These are phyloP conservation scores for Aspergillus fischeri DNA, from an alignment of 2,329 filamentous ascomycete species.

Conservation along the genomic window DNA sequence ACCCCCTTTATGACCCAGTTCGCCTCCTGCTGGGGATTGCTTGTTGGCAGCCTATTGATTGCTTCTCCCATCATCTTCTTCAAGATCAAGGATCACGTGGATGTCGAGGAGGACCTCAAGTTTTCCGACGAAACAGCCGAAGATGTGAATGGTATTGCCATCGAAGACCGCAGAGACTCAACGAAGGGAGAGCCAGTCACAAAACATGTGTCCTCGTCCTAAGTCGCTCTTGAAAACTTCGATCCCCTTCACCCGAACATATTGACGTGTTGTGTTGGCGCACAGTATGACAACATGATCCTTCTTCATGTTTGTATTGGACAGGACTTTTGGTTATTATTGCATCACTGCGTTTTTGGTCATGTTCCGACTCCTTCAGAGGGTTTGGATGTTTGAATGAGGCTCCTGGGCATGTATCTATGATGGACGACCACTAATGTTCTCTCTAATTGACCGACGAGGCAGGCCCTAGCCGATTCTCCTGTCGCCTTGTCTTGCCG, in stretches of 20 bases:
- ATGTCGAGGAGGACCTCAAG: conserved; percentile 74
- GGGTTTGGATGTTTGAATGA: background rate
- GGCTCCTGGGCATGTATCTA: background rate
- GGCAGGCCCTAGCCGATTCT: background rate
- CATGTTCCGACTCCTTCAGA: background rate
- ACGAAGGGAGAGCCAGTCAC: conserved; percentile 16
- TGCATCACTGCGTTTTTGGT: background rate
- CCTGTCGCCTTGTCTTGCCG: background rate
- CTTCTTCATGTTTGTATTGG: background rate
- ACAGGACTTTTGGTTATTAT: background rate
- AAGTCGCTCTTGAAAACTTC: background rate
- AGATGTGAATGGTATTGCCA: conserved; percentile 53
- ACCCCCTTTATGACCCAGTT: conserved; percentile 69
- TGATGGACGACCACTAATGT: background rate
- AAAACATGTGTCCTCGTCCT: conserved; percentile 5
- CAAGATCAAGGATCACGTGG: conserved; percentile 77
- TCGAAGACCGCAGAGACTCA: conserved; percentile 11
- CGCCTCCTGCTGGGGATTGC: conserved; percentile 69
- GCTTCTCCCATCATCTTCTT: conserved; percentile 74
- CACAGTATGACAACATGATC: background rate
- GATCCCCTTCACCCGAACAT: background rate
- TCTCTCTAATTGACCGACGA: background rate
- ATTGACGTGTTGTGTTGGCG: background rate
- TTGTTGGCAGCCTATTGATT: conserved; percentile 68
- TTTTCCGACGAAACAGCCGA: conserved; percentile 78